These are phyloP conservation scores for Caloboletus firmus DNA, from an alignment of 1,284 basidiomycete species.

Conservation along the genomic window DNA sequence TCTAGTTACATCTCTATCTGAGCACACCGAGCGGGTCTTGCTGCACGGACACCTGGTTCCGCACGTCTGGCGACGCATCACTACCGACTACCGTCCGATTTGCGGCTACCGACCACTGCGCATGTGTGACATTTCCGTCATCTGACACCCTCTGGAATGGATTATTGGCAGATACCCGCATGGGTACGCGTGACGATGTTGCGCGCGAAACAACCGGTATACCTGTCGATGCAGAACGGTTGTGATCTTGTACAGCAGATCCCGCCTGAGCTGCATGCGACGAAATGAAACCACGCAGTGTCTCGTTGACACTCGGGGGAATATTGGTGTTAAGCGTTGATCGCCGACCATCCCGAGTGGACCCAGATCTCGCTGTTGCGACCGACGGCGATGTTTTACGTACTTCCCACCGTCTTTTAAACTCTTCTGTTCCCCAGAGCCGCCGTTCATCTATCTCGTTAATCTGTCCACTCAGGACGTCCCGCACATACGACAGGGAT, in stretches of 20 bases:
- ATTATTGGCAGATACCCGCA: constrained; percentile 34
- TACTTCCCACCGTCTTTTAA: constrained; percentile 34
- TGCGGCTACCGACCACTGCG: constrained; percentile 6
- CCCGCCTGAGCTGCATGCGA: constrained; percentile 14
- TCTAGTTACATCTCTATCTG: constrained; percentile 25
- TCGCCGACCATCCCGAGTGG: constrained; percentile 20
- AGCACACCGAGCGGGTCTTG: constrained; percentile 68
- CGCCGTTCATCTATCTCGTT: constrained; percentile 61
- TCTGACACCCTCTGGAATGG: constrained; percentile 27
- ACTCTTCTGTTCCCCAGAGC: constrained; percentile 56
- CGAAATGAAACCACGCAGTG: constrained; percentile 23
- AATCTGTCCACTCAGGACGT: constrained; percentile 59
- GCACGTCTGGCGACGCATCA: constrained; percentile 37
- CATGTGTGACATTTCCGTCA: constrained; percentile 1
- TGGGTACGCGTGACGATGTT: constrained; percentile 21
- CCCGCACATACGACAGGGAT: constrained; percentile 69
- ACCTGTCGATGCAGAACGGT: constrained; percentile 50
- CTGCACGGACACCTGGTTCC: constrained; percentile 31
- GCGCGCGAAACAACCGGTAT: constrained; percentile 32
- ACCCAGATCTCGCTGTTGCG: constrained; percentile 6
- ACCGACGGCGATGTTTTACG: constrained; percentile 11
- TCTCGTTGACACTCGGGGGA: constrained; percentile 25
- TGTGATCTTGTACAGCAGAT: constrained; percentile 52
- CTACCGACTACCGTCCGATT: constrained; percentile 29
- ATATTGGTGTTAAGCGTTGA: constrained; percentile 9